Evolutionary conservation across 208 protist genomes (phyloP).

Genomic region (Crithidia brevicula): DNA sequence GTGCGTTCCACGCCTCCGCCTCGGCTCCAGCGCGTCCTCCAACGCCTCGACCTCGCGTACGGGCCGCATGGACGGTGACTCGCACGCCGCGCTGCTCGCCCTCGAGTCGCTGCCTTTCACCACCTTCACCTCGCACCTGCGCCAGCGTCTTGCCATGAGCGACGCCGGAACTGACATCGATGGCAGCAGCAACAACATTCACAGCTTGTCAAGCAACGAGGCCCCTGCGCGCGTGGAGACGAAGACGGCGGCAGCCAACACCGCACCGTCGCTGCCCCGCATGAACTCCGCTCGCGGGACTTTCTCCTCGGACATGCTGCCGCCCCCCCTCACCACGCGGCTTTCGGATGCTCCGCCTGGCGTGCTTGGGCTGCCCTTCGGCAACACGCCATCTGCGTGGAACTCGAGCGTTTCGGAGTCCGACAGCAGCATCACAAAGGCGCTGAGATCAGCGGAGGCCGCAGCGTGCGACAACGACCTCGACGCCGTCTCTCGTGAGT

Average conservation of each 20-base stretch:
- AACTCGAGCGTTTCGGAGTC: no score
- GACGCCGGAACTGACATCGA: not conserved
- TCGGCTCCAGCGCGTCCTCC: not conserved
- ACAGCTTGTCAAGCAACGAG: not conserved
- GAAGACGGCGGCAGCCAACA: not conserved
- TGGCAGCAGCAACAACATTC: not conserved
- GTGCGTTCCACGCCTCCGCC: not conserved
- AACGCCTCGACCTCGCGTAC: not conserved
- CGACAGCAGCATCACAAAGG: no score
- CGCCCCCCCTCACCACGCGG: not conserved
- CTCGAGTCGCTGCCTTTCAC: not conserved
- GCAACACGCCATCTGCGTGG: no score
- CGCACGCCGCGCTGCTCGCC: not conserved
- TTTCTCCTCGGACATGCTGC: no score
- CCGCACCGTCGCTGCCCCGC: not conserved
- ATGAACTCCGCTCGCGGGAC: not conserved
- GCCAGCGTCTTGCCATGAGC: constrained; percentile 5
- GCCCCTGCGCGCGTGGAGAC: not conserved
- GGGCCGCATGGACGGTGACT: not conserved
- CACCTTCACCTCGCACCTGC: constrained; percentile 13
- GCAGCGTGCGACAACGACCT: not conserved
- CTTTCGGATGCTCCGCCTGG: no score
- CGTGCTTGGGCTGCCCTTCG: no score
- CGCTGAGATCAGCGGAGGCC: no score
- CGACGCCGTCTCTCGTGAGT: not conserved